phyloP scores from a whole-genome alignment of 129 eudicot genomes.

The Logfia minima region DNA sequence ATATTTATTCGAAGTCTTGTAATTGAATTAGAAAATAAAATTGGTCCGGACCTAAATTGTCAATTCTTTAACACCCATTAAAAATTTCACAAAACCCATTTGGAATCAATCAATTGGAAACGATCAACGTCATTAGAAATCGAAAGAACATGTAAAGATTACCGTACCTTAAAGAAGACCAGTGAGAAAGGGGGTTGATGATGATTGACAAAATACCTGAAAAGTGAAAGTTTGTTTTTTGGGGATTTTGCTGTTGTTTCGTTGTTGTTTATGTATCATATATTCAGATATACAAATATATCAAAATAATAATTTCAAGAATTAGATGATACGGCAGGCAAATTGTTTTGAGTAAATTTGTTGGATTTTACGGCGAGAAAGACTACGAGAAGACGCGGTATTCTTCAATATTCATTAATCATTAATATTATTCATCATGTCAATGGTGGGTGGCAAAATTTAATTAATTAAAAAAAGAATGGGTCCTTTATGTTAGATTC shows the following conservation, averaged over 20 bases:
- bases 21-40: conserved; percentile 20
- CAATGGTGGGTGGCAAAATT: conserved; percentile 30
- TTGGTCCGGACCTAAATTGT: not conserved
- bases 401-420: conserved; percentile 9
- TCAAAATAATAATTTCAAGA: conserved; percentile 1
- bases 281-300: not conserved
- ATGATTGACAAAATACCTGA: conserved; percentile 17
- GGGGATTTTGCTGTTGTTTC: not conserved
- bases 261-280: not conserved
- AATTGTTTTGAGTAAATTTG: conserved; percentile 26
- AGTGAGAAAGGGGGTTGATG: conserved; percentile 26
- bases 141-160: conserved; percentile 8
- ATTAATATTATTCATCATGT: not conserved
- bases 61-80: not conserved
- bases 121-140: conserved; percentile 14
- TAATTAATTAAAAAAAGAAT: conserved; percentile 13
- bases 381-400: conserved; percentile 35
- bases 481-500: conserved; percentile 24
- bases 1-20: conserved; percentile 18
- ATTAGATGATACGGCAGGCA: conserved; percentile 21
- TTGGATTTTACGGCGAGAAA: conserved; percentile 47
- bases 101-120: conserved; percentile 11
- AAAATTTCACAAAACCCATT: conserved; percentile 9
- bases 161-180: conserved; percentile 27
- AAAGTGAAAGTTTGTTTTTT: conserved; percentile 29